These are phyloP conservation scores for Trichoderma oligosporum DNA, from an alignment of 2,329 filamentous ascomycete species.

Conservation along the genomic window DNA sequence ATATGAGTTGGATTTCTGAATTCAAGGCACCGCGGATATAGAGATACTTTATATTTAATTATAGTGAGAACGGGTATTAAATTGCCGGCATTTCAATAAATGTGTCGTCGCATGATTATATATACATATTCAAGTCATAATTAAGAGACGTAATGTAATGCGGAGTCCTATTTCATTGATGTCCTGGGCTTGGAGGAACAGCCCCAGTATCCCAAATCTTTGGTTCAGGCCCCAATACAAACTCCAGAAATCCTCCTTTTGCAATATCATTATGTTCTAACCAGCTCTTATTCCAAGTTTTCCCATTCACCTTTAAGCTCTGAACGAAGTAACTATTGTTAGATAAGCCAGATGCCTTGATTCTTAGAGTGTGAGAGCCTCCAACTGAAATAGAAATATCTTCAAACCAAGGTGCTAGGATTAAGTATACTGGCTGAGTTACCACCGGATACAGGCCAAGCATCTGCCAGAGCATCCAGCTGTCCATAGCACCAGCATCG, in stretches of 20 bases:
- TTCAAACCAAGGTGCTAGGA: conserved; percentile 48
- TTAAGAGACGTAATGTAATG: too few relatives aligned
- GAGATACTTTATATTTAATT: too few relatives aligned
- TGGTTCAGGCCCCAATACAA: conserved; percentile 39
- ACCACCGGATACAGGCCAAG: conserved; percentile 54
- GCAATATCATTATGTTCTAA: conserved; percentile 49
- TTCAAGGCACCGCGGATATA: neutral
- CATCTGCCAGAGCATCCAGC: conserved; percentile 55
- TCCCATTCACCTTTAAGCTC: conserved; percentile 49
- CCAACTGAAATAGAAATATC: conserved; percentile 47
- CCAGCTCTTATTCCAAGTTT: conserved; percentile 52
- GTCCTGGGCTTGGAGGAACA: conserved; percentile 48
- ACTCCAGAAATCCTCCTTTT: conserved; percentile 42
- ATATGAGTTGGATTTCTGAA: conserved; percentile 22
- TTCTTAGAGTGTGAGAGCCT: conserved; percentile 32
- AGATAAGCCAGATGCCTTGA: conserved; percentile 43
- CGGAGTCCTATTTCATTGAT: neutral
- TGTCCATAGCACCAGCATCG: conserved; percentile 58
- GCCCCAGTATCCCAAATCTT: conserved; percentile 42
- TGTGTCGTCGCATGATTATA: neutral
- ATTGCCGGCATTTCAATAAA: neutral
- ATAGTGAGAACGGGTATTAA: too few relatives aligned
- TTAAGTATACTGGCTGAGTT: conserved; percentile 53
- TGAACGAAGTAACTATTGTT: conserved; percentile 49
- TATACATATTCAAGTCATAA: neutral